phyloP scores from a whole-genome alignment of 768 basidiomycete genomes.

The Serendipita sp. region DNA sequence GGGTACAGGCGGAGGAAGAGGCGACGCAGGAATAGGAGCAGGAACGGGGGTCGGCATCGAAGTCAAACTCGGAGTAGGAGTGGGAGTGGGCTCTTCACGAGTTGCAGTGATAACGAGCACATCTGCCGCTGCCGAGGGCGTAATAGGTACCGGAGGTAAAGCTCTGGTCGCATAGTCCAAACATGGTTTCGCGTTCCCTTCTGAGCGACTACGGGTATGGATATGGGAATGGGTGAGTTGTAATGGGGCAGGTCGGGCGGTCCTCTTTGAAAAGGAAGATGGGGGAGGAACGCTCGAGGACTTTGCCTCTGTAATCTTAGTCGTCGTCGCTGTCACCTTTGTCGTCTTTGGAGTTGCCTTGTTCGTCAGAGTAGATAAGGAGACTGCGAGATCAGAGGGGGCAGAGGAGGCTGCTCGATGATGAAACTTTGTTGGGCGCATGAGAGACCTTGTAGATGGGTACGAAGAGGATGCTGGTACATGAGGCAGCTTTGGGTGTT shows the following conservation, averaged over 20 bases:
- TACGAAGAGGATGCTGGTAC: background rate
- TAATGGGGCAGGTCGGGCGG: no score
- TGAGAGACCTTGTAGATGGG: no score
- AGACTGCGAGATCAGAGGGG: background rate
- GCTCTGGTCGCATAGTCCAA: background rate
- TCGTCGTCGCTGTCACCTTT: no score
- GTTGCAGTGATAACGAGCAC: background rate
- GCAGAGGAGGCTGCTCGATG: background rate
- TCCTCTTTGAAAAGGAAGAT: no score
- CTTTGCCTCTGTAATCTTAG: no score
- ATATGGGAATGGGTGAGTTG: background rate
- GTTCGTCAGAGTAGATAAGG: no score
- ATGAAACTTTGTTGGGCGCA: no score
- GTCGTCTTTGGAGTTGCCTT: no score
- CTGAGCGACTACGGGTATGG: background rate
- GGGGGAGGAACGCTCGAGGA: no score
- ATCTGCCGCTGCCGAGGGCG: background rate
- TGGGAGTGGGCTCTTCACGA: background rate
- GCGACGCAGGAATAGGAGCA: no score
- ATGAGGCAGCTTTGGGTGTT: background rate
- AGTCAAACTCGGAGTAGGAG: background rate
- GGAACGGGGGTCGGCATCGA: background rate
- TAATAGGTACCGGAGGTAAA: background rate
- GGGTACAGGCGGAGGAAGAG: no score
- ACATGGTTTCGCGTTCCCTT: background rate